Conservation (phyloP, 192 early-diverging fungal species). For the Rhizoclosmatium globosum region DNA sequence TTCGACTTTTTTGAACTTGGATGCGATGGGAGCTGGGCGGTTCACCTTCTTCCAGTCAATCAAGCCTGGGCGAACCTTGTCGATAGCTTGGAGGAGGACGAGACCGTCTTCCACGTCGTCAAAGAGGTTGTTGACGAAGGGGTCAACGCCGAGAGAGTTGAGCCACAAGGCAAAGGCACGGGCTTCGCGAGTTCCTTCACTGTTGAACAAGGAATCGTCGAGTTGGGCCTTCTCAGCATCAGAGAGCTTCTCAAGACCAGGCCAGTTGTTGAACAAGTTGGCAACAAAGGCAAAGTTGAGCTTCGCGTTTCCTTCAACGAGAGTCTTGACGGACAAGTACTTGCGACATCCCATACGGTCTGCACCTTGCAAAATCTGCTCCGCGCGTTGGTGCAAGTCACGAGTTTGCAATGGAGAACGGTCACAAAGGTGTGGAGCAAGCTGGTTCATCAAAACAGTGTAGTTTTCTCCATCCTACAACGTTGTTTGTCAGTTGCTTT, state of each 20-base stretch:
- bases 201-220: slow-evolving; percentile 77
- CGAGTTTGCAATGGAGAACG: slow-evolving; percentile 79
- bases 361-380: slow-evolving; percentile 87
- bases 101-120: slow-evolving; percentile 93
- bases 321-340: slow-evolving; percentile 92
- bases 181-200: slow-evolving; percentile 85
- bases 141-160: slow-evolving; percentile 96
- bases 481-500: not conserved
- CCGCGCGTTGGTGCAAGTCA: slow-evolving; percentile 86
- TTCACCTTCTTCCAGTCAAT: slow-evolving; percentile 96
- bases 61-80: slow-evolving; percentile 89
- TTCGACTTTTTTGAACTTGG: slow-evolving; percentile 97
- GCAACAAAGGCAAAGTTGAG: slow-evolving; percentile 99
- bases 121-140: slow-evolving; percentile 98
- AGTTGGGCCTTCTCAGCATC: slow-evolving; percentile 91
- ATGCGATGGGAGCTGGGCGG: slow-evolving; percentile 70
- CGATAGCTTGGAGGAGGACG: slow-evolving; percentile 93
- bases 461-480: slow-evolving; percentile 92
- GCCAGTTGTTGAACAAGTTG: slow-evolving; percentile 97
- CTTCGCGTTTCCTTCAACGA: slow-evolving; percentile 94
- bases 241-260: slow-evolving; percentile 89
- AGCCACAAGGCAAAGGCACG: slow-evolving; percentile 97
- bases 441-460: slow-evolving; percentile 91
- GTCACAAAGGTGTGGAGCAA: slow-evolving; percentile 84
- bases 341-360: slow-evolving; percentile 93